phyloP scores from a whole-genome alignment of 257 asterid genomes.

The Echites panduratus region DNA sequence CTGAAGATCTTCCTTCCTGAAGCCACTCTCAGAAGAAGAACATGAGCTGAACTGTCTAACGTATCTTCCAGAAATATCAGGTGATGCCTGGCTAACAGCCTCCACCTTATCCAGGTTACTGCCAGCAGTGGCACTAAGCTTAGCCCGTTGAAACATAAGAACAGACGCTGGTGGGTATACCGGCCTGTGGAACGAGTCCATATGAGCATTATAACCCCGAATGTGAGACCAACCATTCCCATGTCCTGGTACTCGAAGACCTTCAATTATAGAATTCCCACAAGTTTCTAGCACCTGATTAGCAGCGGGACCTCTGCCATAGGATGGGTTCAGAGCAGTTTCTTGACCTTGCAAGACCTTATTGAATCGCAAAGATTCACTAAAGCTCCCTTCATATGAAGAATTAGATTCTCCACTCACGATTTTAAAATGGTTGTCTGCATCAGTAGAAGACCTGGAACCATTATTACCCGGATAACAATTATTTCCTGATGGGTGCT shows the following conservation, averaged over 20 bases:
- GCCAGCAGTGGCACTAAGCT: slow-evolving; percentile 20
- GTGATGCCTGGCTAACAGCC: slow-evolving; percentile 24
- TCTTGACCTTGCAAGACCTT: slow-evolving; percentile 99
- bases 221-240: slow-evolving; percentile 48
- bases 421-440: slow-evolving; percentile 24
- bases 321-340: slow-evolving; percentile 38
- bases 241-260: slow-evolving; percentile 33
- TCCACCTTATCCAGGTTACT: slow-evolving; percentile 30
- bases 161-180: slow-evolving; percentile 52
- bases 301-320: slow-evolving; percentile 36
- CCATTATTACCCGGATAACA: slow-evolving; percentile 35
- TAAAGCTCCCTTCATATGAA: slow-evolving; percentile 33
- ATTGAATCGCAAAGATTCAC: slow-evolving; percentile 56
- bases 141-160: slow-evolving; percentile 41
- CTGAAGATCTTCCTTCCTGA: slow-evolving; percentile 16
- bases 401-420: slow-evolving; percentile 31
- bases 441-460: slow-evolving; percentile 31
- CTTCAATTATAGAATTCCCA: slow-evolving; percentile 25
- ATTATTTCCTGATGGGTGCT: slow-evolving; percentile 40
- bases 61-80: slow-evolving; percentile 31
- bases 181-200: slow-evolving; percentile 25
- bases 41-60: slow-evolving; percentile 15
- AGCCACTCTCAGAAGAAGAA: slow-evolving; percentile 25
- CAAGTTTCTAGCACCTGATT: slow-evolving; percentile 27
- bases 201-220: slow-evolving; percentile 30